Conservation (phyloP, 345 rosid species). For the Ceriops tagal region DNA sequence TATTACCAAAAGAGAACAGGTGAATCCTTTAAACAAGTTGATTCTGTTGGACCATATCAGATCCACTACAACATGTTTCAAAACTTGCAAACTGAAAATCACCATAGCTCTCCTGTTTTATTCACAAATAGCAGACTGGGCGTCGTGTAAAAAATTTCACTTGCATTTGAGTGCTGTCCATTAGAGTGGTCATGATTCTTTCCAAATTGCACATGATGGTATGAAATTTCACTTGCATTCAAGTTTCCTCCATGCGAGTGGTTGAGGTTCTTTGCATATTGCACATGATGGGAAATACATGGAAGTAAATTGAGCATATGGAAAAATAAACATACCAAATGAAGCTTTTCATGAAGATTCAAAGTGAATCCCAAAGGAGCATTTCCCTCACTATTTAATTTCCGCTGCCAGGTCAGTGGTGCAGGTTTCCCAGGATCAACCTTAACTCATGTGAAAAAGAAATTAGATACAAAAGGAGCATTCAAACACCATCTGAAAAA, state of each 20-base stretch:
- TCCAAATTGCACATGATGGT: too few relatives aligned
- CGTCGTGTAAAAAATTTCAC: background rate
- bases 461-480: constrained; percentile 5
- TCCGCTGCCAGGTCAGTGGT: constrained; percentile 33
- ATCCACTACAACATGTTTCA: background rate
- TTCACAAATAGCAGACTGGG: background rate
- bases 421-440: constrained; percentile 33
- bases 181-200: too few relatives aligned
- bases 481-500: constrained; percentile 3
- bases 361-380: constrained; percentile 15
- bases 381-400: constrained; percentile 11
- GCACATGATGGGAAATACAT: background rate
- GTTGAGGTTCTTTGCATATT: background rate
- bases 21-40: background rate
- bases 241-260: too few relatives aligned
- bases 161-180: background rate
- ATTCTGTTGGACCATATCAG: background rate
- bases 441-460: constrained; percentile 8
- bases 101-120: background rate
- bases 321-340: constrained; percentile 14
- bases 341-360: constrained; percentile 21
- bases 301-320: background rate
- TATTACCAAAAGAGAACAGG: background rate
- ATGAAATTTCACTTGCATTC: too few relatives aligned
- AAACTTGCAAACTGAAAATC: background rate